Evolutionary conservation across 139 green algal species (phyloP), one percentile per base, ranked within the genome.

Genomic region (Deuterostichococcus epilithicus): DNA sequence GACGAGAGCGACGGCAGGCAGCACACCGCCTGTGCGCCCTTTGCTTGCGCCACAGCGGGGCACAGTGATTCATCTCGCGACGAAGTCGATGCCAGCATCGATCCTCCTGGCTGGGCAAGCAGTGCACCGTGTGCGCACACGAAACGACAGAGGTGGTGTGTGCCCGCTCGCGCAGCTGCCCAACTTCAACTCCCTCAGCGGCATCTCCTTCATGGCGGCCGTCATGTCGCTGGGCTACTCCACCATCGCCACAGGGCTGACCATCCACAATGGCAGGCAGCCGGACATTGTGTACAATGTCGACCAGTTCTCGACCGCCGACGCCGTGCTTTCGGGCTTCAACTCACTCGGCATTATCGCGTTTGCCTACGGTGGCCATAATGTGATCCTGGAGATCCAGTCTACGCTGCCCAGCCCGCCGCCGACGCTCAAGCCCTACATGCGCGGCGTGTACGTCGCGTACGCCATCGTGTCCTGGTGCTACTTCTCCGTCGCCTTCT

Each of bases 261-360:
- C 52, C 18, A 63, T 63, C 52, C 52, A 63, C 52, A 63, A 63
- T 28, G 52, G 52, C 10, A 70, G 37, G 65, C 65, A 70, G 65
- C 22, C 67, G 20, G 35, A 59, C 30, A n/a, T 60, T 30, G 15
- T 60, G 18, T 76, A 80, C 74, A 77, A 75, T 28, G 47, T 79
- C 22, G 23, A 73, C 74, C n/a, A 47, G 13, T 75, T 45, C n/a
- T 44, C 47, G 20, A 30, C 47, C 0, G 38, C 79, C 0, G 75
- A 83, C 23, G 81, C 80, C 10, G 60, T 77, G 1, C 84, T 89
- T 35, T 72, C 72, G 66, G 74, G 88, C 23, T 82, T 91, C 60
- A 77, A 74, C 15, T 72, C 77, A 8, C n/a, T 81, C 18, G 73
- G 58, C 26, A 78, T 72, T 3, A 72, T 81, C 20, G 26, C 77